Evolutionary conservation across 2,329 filamentous ascomycete species (phyloP), one percentile per base, ranked within the genome.

Genomic region (Drechslerella coelobrocha): DNA sequence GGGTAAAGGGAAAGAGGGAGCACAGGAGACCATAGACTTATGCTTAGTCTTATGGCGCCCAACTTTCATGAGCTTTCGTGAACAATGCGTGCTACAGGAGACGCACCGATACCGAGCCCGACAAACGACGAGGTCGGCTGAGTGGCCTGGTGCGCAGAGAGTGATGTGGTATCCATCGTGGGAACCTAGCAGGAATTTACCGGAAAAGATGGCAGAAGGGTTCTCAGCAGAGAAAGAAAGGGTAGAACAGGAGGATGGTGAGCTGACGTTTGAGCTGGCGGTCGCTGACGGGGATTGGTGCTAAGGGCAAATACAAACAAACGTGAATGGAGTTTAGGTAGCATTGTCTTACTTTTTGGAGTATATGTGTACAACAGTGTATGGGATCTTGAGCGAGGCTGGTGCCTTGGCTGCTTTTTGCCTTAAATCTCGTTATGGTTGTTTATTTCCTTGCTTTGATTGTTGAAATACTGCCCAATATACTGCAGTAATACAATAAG

Each of bases 81-180:
- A 71, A 39, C 66, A 71, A 17, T 59, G 53, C n/a, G 19, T 62
- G 0, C 26, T 71, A 17, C 66, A 71, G 14, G 66, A 71, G 31
- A 71, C 66, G 1, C 66, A 71, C 6, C 52, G 66, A 26, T 71
- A 71, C 48, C 51, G 48, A 39, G 39, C 59, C 1, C 60, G 56
- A 26, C 56, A 63, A 3, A 56, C 66, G n/a, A 53, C 59, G 9
- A 54, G 48, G 37, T 71, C 66, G 14, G 50, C 34, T 14, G 59
- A 63, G 21, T 71, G 66, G 66, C 66, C 60, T 8, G 59, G 59
- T 3, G 66, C 66, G 12, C 66, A 71, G 21, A 71, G 47, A 9
- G 66, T 71, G n/a, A 39, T 54, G n/a, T 71, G 66, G 66, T 71
- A 71, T 51, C 66, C 66, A 2, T 63, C 66, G 2, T 71, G 66